Evolutionary conservation across 164 flowering plant genomes (phyloP), one percentile per base, ranked within the genome.

Genomic region (Protea cynaroides): DNA sequence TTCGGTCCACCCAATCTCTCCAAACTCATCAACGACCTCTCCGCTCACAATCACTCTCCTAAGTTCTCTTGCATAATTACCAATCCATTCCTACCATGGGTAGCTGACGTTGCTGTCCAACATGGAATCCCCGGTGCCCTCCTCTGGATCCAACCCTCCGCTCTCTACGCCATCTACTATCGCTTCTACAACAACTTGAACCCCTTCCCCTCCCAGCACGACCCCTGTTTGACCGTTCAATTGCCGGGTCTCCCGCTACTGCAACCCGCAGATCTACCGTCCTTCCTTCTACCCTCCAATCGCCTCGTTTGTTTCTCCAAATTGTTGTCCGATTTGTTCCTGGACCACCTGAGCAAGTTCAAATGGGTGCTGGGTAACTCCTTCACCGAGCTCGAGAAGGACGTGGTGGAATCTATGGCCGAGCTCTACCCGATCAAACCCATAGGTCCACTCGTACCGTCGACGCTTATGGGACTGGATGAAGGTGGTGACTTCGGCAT

Each of bases 291-390:
- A 23, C 79, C 82, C 8, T 69, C 74, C 7, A 76, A 70, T 23
- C 44, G 71, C 14, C 49, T 70, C 19, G 59, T 22, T 11, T 52
- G 66, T 46, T 37, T 79, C 6, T 7, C 68, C 0, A 72, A 62
- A 46, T 0, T 72, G 36, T 38, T 79, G 4, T 23, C n/a, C 1
- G 46, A 67, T 0, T 2, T 69, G 52, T 64, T 73, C 25, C 60
- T 25, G 43, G 52, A 23, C 34, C 5, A 29, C 61, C 10, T 76
- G 69, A 46, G 68, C 24, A 74, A 64, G 19, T 1, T 61, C 53
- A 76, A 68, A 22, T 76, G 78, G 74, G 76, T 79, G 13, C 38
- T 79, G 56, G 76, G 61, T 10, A 79, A 79, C 36, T 76, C 83
- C 0, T 76, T 79, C 63, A 24, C 62, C 3, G 80, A 77, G 69